Evolutionary conservation across 306 rosid genomes (phyloP).

Genomic region (Aeschynomene evenia): DNA sequence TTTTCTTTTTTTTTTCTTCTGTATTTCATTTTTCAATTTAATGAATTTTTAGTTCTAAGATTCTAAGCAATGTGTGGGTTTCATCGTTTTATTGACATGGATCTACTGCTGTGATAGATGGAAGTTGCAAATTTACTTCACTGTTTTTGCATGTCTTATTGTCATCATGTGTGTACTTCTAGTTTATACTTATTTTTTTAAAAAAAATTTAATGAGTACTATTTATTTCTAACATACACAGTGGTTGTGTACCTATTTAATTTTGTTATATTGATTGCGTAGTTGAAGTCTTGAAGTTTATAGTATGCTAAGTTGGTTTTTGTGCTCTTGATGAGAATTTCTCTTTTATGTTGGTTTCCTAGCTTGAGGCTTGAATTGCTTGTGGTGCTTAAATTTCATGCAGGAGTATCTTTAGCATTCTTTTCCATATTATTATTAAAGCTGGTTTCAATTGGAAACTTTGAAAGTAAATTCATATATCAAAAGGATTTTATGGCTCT

Average conservation of each 20-base stretch:
- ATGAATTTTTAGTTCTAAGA: neutral
- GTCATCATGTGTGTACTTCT: conserved; percentile 3
- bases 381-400: conserved; percentile 34
- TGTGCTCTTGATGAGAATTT: neutral
- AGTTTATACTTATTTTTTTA: neutral
- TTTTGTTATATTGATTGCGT: conserved; percentile 3
- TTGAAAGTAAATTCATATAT: conserved; percentile 27
- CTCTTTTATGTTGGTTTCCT: neutral
- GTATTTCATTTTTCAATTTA: neutral
- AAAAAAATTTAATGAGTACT: neutral
- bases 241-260: conserved; percentile 5
- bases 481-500: conserved; percentile 22
- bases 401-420: conserved; percentile 32
- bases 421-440: conserved; percentile 17
- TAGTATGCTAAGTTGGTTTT: neutral
- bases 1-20: neutral
- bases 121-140: conserved; percentile 4
- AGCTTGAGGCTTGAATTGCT: conserved; percentile 30
- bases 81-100: neutral
- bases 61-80: conserved; percentile 16
- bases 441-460: conserved; percentile 24
- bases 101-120: conserved; percentile 14
- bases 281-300: neutral
- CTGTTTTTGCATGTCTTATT: conserved; percentile 8
- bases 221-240: neutral